Conservation (phyloP, 179 eudicot species). For the Carnegiea gigantea region DNA sequence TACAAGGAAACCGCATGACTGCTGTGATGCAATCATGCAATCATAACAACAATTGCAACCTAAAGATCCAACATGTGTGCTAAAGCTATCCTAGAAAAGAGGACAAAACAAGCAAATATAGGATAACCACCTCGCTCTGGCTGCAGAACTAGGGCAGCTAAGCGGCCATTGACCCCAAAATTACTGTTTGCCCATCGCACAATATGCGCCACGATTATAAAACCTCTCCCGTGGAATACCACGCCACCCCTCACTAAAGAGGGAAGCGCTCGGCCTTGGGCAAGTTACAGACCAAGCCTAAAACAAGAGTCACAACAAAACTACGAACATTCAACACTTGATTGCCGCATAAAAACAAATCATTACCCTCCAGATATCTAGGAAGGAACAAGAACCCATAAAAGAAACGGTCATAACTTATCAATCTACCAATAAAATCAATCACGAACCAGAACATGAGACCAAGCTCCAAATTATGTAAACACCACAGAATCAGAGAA, state of each 20-base stretch:
- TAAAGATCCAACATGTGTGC: not conserved
- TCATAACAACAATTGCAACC: not conserved
- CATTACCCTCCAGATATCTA: not conserved
- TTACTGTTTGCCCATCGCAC: conserved; percentile 28
- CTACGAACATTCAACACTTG: not conserved
- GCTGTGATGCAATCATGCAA: not conserved
- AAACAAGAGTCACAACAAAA: not conserved
- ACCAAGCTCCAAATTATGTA: not conserved
- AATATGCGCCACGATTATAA: not conserved
- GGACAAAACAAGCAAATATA: conserved; percentile 10
- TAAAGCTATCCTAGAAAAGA: not conserved
- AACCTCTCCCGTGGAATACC: conserved; percentile 51
- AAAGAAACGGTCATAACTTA: not conserved
- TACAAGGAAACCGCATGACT: too few relatives aligned
- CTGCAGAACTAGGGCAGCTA: conserved; percentile 28
- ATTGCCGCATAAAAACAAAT: not conserved
- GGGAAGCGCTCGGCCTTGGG: conserved; percentile 57
- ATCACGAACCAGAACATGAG: not conserved
- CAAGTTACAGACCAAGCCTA: not conserved
- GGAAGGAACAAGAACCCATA: not conserved
- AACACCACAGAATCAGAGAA: not conserved
- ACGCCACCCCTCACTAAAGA: conserved; percentile 51
- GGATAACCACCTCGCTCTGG: conserved; percentile 31
- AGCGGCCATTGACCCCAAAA: conserved; percentile 31
- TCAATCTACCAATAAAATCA: not conserved